Evolutionary conservation across 345 rosid species (phyloP).

Genomic region (Gossypium mustelinum): DNA sequence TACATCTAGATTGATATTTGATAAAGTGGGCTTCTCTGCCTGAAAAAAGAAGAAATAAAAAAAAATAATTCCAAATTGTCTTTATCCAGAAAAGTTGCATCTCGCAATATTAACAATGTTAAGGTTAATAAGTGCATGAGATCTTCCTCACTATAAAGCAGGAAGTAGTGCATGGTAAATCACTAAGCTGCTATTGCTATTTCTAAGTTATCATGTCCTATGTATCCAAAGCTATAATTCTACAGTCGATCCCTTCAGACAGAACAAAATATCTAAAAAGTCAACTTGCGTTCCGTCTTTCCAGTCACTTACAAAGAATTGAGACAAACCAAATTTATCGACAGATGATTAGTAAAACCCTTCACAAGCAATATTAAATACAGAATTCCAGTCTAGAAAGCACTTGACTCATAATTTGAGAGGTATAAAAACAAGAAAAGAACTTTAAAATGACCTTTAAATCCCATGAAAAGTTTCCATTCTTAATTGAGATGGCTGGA

Average conservation of each 20-base stretch:
- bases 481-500: constrained; percentile 73
- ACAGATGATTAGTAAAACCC: neutral
- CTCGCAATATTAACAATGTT: neutral
- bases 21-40: constrained; percentile 63
- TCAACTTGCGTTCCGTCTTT: neutral
- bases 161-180: neutral
- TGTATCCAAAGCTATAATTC: neutral
- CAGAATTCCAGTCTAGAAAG: neutral
- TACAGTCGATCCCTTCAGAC: neutral
- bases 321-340: neutral
- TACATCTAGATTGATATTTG: constrained; percentile 69
- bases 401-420: neutral
- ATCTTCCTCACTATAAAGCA: neutral
- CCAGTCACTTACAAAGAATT: neutral
- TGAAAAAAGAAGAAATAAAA: constrained; percentile 16
- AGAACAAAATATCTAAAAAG: neutral
- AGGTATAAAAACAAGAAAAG: neutral
- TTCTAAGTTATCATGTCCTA: neutral
- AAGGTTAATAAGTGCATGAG: neutral
- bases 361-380: neutral
- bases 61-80: neutral
- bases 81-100: neutral
- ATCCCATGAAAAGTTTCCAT: constrained; percentile 92
- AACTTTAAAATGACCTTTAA: constrained; percentile 46
- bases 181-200: neutral